Conservation (phyloP, 164 flowering plant species). For the Nymphaea colorata region DNA sequence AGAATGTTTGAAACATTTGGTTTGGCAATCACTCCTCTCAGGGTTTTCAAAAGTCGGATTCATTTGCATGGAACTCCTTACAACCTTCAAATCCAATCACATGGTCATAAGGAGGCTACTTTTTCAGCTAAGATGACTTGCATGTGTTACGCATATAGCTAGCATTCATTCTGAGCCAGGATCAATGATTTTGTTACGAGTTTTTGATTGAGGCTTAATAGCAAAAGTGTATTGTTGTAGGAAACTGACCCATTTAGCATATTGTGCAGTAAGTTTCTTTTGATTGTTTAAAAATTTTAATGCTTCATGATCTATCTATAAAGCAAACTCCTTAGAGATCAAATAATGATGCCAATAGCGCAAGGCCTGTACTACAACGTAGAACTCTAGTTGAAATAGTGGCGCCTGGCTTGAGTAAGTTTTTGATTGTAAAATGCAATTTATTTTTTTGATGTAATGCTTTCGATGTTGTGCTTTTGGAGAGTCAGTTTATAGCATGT, state of each 20-base stretch:
- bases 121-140: background rate
- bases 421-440: background rate
- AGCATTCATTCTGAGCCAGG: background rate
- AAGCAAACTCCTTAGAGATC: background rate
- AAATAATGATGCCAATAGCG: background rate
- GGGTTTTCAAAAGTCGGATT: background rate
- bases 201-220: background rate
- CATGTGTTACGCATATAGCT: too few relatives aligned
- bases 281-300: background rate
- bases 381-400: background rate
- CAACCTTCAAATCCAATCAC: background rate
- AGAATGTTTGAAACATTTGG: background rate
- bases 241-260: background rate
- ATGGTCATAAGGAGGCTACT: background rate
- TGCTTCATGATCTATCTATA: background rate
- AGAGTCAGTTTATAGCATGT: too few relatives aligned
- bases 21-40: background rate
- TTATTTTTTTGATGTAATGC: too few relatives aligned
- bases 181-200: background rate
- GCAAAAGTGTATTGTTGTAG: background rate
- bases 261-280: background rate
- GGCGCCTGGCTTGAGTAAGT: background rate
- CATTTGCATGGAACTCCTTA: background rate
- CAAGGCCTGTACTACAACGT: background rate
- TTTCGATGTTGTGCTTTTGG: too few relatives aligned